Conservation (phyloP, 495 filamentous ascomycete genomes). For the Daldinia grandis region DNA sequence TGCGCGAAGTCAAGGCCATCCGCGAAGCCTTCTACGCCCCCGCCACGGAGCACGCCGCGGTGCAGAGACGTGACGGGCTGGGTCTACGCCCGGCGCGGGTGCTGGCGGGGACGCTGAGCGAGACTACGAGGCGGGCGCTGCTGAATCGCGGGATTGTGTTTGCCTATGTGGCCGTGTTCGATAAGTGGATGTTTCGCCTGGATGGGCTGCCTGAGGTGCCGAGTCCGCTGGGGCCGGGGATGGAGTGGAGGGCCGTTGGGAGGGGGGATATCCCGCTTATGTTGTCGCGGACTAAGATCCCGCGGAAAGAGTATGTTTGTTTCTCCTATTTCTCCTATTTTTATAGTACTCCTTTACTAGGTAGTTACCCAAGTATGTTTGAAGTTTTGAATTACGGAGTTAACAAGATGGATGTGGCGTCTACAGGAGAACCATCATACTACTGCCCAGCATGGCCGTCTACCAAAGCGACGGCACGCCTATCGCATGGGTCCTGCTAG, state of each 20-base stretch:
- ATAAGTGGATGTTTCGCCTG: constrained; percentile 55
- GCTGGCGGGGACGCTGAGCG: constrained; percentile 49
- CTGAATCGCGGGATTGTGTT: constrained; percentile 36
- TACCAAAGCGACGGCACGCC: constrained; percentile 48
- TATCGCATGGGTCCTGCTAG: constrained; percentile 56
- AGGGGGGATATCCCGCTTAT: constrained; percentile 49
- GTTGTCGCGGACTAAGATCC: constrained; percentile 46
- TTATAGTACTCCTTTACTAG: background rate
- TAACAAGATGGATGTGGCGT: background rate
- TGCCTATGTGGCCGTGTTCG: constrained; percentile 40
- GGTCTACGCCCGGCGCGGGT: constrained; percentile 17
- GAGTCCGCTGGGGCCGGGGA: constrained; percentile 24
- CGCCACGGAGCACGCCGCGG: background rate
- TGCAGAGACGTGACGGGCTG: background rate
- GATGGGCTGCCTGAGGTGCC: constrained; percentile 39
- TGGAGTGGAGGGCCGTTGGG: constrained; percentile 46
- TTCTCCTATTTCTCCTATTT: constrained; percentile 5
- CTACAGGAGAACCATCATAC: constrained; percentile 47
- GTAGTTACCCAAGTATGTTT: background rate
- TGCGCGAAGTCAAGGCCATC: constrained; percentile 32
- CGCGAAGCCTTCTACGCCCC: constrained; percentile 30
- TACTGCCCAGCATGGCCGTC: constrained; percentile 49
- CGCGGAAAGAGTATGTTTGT: constrained; percentile 50
- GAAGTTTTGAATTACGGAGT: background rate
- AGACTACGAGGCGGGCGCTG: constrained; percentile 41